Evolutionary conservation across 495 filamentous ascomycete genomes (phyloP), one percentile per base, ranked within the genome.

Genomic region (Filosporella fistucella): DNA sequence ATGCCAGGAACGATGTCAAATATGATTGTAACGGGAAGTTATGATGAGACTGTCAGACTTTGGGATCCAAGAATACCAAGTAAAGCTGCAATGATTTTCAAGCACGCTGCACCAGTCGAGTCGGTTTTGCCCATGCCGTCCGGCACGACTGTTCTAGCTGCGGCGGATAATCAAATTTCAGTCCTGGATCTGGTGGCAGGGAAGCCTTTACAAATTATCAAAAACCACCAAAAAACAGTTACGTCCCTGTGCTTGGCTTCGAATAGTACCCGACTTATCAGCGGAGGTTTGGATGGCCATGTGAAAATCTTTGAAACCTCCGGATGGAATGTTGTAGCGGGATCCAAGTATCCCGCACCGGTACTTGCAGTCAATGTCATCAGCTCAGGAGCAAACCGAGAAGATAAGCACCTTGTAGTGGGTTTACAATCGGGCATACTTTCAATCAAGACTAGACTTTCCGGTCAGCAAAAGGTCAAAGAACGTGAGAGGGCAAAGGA

Each of bases 141-240:
- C 1, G 88, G 87, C 21, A 96, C 91, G 13, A 90, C 89, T 2
- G 68, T 97, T 29, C 76, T 96, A 1, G 89, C 89, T 29, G 79
- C 90, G 1, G 77, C 88, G 20, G 91, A 88, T 34, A 94, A 87
- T 64, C 81, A 89, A 60, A 89, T 99, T 55, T 84, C 84, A 4
- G 88, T 99, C n/a, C 76, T 97, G 54, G 91, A 99, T 64, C 76
- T 99, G 17, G 82, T 97, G 16, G 94, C 90, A 38, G 94, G 87
- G 22, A 90, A 86, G 58, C 89, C 89, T 2, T 63, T 91, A 34
- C 84, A 89, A 28, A 68, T 94, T 48, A 83, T 99, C 34, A 81
- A 85, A 45, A 96, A 90, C 60, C 94, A 99, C 64, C 93, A 99
- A 66, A 97, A 96, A 78, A 95, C 93, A 0, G 89, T 99, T 24